Evolutionary conservation across 352 stramenopile genomes (phyloP).

Genomic region (Vaucheria bursata): DNA sequence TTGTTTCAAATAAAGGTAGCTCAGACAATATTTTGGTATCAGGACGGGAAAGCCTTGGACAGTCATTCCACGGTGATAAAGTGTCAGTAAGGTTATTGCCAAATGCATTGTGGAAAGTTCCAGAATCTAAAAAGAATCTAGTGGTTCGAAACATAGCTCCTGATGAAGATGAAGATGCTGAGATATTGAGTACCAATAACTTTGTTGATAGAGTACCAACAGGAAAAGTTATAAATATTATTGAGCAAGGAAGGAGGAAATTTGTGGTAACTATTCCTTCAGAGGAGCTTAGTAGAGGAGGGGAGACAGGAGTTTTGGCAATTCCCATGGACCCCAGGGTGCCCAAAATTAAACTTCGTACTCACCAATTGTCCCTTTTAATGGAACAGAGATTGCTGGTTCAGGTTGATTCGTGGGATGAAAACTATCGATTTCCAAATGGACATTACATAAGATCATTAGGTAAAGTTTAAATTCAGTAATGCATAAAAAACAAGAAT

Average conservation of each 20-base stretch:
- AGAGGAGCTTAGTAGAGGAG: conserved; percentile 17
- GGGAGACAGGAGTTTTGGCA: conserved; percentile 11
- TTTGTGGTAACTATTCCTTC: conserved; percentile 39
- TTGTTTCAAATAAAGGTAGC: conserved; percentile 1
- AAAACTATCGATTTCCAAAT: conserved; percentile 13
- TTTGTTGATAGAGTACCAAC: background rate
- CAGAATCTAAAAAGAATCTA: background rate
- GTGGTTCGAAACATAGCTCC: background rate
- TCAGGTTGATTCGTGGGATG: conserved; percentile 33
- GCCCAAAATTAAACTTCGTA: conserved; percentile 28
- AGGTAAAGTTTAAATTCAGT: conserved; percentile 3
- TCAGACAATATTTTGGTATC: conserved; percentile 25
- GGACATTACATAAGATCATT: conserved; percentile 43
- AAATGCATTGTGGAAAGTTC: background rate
- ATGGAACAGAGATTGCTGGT: conserved; percentile 32
- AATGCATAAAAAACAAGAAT: background rate
- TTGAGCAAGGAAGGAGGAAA: conserved; percentile 20
- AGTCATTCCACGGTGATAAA: conserved; percentile 26
- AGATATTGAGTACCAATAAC: background rate
- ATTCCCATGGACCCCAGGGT: conserved; percentile 42
- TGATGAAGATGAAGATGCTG: background rate
- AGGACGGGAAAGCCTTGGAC: conserved; percentile 19
- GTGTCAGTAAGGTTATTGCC: conserved; percentile 28
- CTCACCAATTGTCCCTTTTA: conserved; percentile 16
- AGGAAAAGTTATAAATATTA: conserved; percentile 18